Conservation (phyloP, 169 alveolate species). For the Plasmodium cynomolgi region DNA sequence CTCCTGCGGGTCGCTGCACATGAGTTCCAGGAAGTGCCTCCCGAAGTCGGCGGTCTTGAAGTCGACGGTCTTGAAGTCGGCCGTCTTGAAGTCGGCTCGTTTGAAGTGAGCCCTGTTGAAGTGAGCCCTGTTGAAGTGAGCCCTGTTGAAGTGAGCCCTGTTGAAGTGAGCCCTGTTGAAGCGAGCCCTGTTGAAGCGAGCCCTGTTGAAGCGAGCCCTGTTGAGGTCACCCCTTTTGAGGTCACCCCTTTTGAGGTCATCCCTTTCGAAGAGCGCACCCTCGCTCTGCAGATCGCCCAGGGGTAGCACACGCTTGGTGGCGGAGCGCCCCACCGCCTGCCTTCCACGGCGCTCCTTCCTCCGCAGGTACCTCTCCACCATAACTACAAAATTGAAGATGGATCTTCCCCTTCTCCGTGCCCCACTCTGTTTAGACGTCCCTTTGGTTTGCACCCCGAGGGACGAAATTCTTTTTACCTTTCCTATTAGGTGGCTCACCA, state of each 20-base stretch:
- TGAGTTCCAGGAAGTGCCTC: constrained; percentile 16
- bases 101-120: not conserved
- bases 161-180: not conserved
- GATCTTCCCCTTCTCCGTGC: not conserved
- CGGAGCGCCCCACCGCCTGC: not conserved
- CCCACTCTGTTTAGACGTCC: not conserved
- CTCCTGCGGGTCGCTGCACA: constrained; percentile 42
- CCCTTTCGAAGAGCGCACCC: not conserved
- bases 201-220: not conserved
- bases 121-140: not conserved
- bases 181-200: not conserved
- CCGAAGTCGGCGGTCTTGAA: not conserved
- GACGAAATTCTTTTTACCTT: not conserved
- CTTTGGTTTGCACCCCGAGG: not conserved
- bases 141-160: not conserved
- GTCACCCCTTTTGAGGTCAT: not conserved
- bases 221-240: not conserved
- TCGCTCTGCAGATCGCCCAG: not conserved
- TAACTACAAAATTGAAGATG: not conserved
- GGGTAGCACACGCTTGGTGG: not conserved
- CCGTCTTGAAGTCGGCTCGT: not conserved
- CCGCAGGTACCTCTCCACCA: not conserved
- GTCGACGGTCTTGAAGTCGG: not conserved
- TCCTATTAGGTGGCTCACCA: not conserved
- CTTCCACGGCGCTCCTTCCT: not conserved